Base-by-base conservation (phyloP, 2,329 filamentous ascomycete genomes). In the Tolypocladium tropicale region DNA sequence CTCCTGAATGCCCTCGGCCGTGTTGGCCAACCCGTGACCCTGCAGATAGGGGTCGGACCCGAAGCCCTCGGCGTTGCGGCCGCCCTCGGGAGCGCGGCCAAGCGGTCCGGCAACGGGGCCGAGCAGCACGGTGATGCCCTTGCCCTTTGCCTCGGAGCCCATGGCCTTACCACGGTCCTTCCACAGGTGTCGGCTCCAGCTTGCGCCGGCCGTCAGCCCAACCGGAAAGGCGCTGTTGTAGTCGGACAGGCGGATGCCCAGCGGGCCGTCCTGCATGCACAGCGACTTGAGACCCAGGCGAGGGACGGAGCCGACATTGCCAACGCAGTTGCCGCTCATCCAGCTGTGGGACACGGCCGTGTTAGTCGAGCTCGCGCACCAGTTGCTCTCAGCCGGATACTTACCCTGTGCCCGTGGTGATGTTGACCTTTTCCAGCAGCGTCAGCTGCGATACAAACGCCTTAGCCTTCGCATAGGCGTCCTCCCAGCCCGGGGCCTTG, bases 351-450 rank as follows among this genome's bases (percentile, higher is more conserved):
- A 0, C 16, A 9, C 43, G 16, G 16, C 43, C 4, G 25, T n/a
- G 43, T 48, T 48, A 48, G 43, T n/a, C 25, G 43, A 30, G 16
- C 30, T 10, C 7, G 11, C 25, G 43, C 25, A 10, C 25, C 43
- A 18, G n/a, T 48, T n/a, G 25, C 37, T 61, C 59, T 55, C 25
- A 23, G 52, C 46, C 21, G 18, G 16, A 21, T n/a, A 74, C 84
- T 70, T 74, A 93, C 82, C 91, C 91, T 60, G 88, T 82, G 70
- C 93, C 93, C 0, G 92, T 96, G 3, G 93, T 97, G 61, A 99
- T 70, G 70, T 97, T 97, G 71, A 97, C 90, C 75, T 96, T 96
- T 71, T 96, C 92, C 12, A 84, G 68, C 37, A 96, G 78, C 0
- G 90, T 95, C 72, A 96, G 74, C 68, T 91, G 84, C 11, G 86